Evolutionary conservation across 1,139 yeast genomes (phyloP).

Genomic region (Lodderomyces metapsilosis): DNA sequence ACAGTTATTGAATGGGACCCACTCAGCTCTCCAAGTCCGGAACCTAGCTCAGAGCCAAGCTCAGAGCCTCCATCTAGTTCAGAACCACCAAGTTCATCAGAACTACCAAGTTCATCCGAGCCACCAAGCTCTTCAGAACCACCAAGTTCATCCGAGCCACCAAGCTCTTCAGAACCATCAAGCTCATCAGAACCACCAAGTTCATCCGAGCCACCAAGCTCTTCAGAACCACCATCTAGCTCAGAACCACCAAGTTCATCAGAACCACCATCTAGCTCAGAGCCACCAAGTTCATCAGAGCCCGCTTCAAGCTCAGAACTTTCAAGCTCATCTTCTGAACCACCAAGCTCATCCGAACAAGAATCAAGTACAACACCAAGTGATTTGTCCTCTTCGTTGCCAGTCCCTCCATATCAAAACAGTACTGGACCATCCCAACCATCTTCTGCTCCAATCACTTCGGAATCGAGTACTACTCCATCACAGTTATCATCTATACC

Average conservation of each 20-base stretch:
- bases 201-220: not conserved
- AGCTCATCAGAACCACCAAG: not conserved
- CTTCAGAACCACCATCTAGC: not conserved
- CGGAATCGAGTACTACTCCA: no score
- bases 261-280: not conserved
- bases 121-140: not conserved
- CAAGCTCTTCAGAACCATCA: not conserved
- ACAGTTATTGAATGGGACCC: conserved; percentile 11
- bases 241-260: not conserved
- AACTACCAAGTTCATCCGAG: not conserved
- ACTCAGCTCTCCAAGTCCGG: no score
- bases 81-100: not conserved
- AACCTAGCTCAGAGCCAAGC: no score
- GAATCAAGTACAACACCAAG: no score
- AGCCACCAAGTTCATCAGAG: no score
- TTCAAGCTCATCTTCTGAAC: no score
- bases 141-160: not conserved
- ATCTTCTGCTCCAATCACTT: not conserved
- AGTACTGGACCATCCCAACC: not conserved
- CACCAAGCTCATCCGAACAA: no score
- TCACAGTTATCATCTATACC: not conserved
- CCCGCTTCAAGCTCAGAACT: no score
- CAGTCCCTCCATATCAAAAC: not conserved
- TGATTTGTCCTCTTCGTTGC: not conserved
- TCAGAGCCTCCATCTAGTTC: not conserved